Base-by-base conservation (phyloP, 2,329 filamentous ascomycete species). In the Talaromyces sp. region DNA sequence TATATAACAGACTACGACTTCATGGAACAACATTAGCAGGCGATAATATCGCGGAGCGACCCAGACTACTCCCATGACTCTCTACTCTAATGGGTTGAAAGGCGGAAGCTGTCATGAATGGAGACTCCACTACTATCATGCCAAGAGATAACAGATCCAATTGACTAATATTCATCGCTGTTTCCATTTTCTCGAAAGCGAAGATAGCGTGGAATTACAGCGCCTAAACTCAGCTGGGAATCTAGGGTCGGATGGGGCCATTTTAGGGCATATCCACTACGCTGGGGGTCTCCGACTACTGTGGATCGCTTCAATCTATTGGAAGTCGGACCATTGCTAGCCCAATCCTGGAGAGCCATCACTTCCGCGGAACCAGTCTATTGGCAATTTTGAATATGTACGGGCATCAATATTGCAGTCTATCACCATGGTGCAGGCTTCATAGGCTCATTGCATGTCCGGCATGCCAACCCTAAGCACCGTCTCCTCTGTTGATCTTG, bases 71-170 rank as follows among this genome's bases (percentile, higher is more conserved):
- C 16, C 50, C 50, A 54, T 54, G 50, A 13, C 27, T 54, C 31
- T 35, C 16, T 33, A 27, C 27, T 52, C 48, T 52, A 27, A 52
- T 52, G 48, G 48, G 47, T 16, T 27, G 24, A 31, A 7, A 10
- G 47, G 22, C 3, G 48, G 48, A 52, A 37, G 52, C 52, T 39
- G 52, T 56, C 52, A 56, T 56, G 52, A 24, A 56, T 16, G n/a
- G 52, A 8, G 52, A 37, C 31, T 56, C 52, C 52, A 56, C 52
- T 45, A 45, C 8, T 45, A 59, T 43, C 52, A 39, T 35, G 64
- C 64, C 64, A 65, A 65, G 64, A 65, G 64, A 65, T 65, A 65
- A 65, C 64, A 65, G 52, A 50, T 57, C 59, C 24, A n/a, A 35
- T 10, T 62, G 39, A 56, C 48, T 57, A 57, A 59, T 59, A 45